A percentile compares a stretch with the other conserved stretches of the same genome.
Evolutionary conservation across 331 rosid species (phyloP).

Genomic region (Quercus lobata): DNA sequence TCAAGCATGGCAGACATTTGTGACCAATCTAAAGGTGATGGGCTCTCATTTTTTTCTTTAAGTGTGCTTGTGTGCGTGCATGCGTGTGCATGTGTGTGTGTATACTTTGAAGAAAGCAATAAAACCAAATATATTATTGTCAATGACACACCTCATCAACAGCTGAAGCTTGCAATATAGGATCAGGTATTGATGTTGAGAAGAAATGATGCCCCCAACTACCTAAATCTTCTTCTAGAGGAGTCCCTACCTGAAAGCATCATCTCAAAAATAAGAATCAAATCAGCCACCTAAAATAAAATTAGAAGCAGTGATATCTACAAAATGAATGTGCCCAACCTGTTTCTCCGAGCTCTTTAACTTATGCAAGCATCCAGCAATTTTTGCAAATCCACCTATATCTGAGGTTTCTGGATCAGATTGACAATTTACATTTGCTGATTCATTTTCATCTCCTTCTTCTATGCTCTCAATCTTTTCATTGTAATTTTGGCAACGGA

Average conservation of each 20-base stretch:
- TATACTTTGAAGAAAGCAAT: background rate
- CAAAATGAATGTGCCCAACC: conserved; percentile 40
- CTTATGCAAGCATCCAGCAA: conserved; percentile 71
- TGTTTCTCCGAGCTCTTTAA: conserved; percentile 88
- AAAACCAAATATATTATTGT: conserved; percentile 1
- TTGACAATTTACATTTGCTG: conserved; percentile 25
- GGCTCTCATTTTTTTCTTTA: background rate
- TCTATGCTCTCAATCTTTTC: conserved; percentile 31
- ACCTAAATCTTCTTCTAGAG: conserved; percentile 86
- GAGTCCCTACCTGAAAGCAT: conserved; percentile 69
- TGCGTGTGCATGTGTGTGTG: background rate
- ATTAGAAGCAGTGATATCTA: conserved; percentile 14
- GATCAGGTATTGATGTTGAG: conserved; percentile 82
- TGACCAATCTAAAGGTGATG: no score
- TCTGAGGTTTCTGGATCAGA: conserved; percentile 53
- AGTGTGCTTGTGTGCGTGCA: background rate
- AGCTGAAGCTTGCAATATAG: conserved; percentile 86
- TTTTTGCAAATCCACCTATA: conserved; percentile 91
- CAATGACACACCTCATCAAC: conserved; percentile 79
- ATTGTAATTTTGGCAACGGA: conserved; percentile 59
- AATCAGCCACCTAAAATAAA: background rate
- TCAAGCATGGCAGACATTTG: no score
- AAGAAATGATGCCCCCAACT: conserved; percentile 93
- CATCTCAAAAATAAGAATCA: background rate
- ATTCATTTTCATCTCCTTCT: conserved; percentile 23